Conservation (phyloP, 306 rosid genomes). For the Medicago lupulina region DNA sequence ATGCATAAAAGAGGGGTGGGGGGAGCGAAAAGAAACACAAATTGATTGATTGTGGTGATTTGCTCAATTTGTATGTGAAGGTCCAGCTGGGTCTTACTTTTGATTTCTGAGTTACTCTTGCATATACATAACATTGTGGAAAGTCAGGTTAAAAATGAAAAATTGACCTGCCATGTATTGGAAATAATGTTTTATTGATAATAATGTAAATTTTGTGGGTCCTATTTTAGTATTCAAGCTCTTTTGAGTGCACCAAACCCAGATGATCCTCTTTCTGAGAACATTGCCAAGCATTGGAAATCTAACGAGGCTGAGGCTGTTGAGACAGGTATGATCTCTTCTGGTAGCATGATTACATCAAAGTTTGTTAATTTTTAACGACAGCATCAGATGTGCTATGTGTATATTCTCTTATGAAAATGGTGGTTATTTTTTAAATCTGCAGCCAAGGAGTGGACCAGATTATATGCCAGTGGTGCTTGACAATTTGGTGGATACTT, state of each 20-base stretch:
- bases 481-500: conserved; percentile 52
- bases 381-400: conserved; percentile 6
- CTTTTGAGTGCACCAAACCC: conserved; percentile 99
- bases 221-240: conserved; percentile 77
- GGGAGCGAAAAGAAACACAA: background rate
- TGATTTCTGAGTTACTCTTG: background rate
- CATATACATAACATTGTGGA: background rate
- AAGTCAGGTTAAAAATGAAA: background rate
- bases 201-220: background rate
- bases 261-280: conserved; percentile 96
- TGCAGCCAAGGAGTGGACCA: conserved; percentile 94
- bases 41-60: background rate
- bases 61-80: background rate
- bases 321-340: conserved; percentile 73
- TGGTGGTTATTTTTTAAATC: conserved; percentile 9
- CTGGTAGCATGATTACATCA: background rate
- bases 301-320: conserved; percentile 90
- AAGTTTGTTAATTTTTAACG: background rate
- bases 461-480: conserved; percentile 82
- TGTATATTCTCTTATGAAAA: conserved; percentile 9
- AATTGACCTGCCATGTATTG: conserved; percentile 12
- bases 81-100: background rate
- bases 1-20: background rate
- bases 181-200: conserved; percentile 14
- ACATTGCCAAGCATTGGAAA: conserved; percentile 98